Base-by-base conservation (phyloP, 2,329 filamentous ascomycete genomes). In the Diaporthe sp. region DNA sequence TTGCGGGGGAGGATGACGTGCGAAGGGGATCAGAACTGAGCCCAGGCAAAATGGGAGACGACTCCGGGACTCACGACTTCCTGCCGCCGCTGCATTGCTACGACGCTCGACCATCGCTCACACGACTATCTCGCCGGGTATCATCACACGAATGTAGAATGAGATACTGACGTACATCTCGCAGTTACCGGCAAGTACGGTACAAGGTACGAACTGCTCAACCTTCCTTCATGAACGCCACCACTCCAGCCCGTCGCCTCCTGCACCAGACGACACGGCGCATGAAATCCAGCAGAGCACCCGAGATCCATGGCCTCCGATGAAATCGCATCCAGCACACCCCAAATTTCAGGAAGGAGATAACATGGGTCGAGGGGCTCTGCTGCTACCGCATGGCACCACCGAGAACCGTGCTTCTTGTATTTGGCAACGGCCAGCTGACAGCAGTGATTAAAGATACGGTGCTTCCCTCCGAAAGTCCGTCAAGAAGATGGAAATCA, bases 401-500 rank as follows among this genome's bases (percentile, higher is more conserved):
- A 51, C 47, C 22, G 61, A 13, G 72, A 25, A 25, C 12, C 13
- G 32, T 32, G 59, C 39, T 15, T 42, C 19, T 42, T 15, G 59
- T 15, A 32, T 35, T 4, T 51, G n/a, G 15, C n/a, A 65, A 72
- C 35, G 55, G 30, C 47, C 53, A 72, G 70, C 73, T 78, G 81
- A 82, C 83, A 78, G 81, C 75, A 37, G 44, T 17, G n/a, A 55
- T 55, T 77, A 76, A 81, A 96, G 95, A 92, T 97, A 97, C 89
- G 97, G 96, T 96, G 96, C 97, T 86, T 98, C 97, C 84, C 95
- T 98, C 88, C 95, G 96, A 89, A 98, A 98, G 92, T 96, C 95
- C 87, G 93, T 97, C 85, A 98, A 98, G 95, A 98, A 98, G 94
- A 98, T 98, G 94, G 97, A 98, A 93, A 94, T 98, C 87, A 94